These are phyloP conservation scores for Keithomyces neogunnii DNA, from an alignment of 2,329 filamentous ascomycete genomes.

Conservation along the genomic window DNA sequence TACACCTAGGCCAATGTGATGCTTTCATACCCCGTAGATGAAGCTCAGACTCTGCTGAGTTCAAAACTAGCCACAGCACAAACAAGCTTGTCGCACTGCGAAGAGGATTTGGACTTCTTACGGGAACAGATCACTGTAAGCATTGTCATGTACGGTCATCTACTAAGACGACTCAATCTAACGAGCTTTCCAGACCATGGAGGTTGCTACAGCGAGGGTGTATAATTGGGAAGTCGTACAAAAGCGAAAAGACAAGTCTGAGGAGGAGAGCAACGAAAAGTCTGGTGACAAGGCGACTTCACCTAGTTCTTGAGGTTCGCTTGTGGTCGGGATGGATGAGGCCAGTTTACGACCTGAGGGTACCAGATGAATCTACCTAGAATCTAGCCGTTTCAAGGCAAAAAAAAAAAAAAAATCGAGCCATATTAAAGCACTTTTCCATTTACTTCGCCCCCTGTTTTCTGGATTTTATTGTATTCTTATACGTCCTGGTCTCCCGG, in stretches of 20 bases:
- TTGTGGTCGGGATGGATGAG: not conserved
- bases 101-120: slow-evolving; percentile 93
- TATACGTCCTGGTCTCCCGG: too few species aligned
- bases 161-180: slow-evolving; percentile 6
- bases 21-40: slow-evolving; percentile 85
- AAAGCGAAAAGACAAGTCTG: slow-evolving; percentile 79
- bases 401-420: too few species aligned
- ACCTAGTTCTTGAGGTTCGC: not conserved
- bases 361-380: not conserved
- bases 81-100: slow-evolving; percentile 74
- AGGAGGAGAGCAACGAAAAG: slow-evolving; percentile 36
- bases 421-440: too few species aligned
- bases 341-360: not conserved
- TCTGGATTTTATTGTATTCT: too few species aligned
- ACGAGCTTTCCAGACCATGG: slow-evolving; percentile 62
- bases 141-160: slow-evolving; percentile 8
- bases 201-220: slow-evolving; percentile 92
- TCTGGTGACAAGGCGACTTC: slow-evolving; percentile 24
- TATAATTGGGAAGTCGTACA: slow-evolving; percentile 99
- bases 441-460: too few species aligned
- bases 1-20: slow-evolving; percentile 77
- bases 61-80: slow-evolving; percentile 75
- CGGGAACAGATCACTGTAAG: slow-evolving; percentile 91
- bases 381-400: too few species aligned
- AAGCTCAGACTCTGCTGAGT: slow-evolving; percentile 71